Percentiles rank a stretch among this genome's conserved stretches.
Evolutionary conservation across 768 basidiomycete species (phyloP).

Genomic region (Leccinum broughii): DNA sequence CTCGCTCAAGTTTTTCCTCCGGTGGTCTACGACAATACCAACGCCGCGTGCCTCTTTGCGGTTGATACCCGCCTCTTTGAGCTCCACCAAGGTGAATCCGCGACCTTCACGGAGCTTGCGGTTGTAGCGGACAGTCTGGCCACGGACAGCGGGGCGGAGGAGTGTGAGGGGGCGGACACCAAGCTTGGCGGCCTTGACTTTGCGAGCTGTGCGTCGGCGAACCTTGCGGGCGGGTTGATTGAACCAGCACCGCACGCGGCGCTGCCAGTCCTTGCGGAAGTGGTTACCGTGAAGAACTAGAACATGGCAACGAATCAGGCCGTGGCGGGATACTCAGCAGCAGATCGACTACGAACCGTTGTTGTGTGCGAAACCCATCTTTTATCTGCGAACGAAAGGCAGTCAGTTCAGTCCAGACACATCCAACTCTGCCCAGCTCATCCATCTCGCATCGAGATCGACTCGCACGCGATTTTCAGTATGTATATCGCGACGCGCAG

Average conservation of each 20-base stretch:
- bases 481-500: not conserved
- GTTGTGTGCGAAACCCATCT: constrained; percentile 39
- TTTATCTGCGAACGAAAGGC: constrained; percentile 25
- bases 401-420: constrained; percentile 19
- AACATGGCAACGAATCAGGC: constrained; percentile 14
- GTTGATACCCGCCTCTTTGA: constrained; percentile 94
- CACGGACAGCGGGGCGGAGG: constrained; percentile 96
- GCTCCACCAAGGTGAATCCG: constrained; percentile 91
- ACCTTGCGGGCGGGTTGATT: constrained; percentile 99
- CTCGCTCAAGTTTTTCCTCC: constrained; percentile 94
- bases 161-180: constrained; percentile 90
- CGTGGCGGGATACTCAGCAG: constrained; percentile 28
- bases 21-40: constrained; percentile 95
- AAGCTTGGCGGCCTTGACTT: constrained; percentile 84
- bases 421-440: constrained; percentile 22
- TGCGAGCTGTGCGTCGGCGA: constrained; percentile 89
- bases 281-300: constrained; percentile 90
- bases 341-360: constrained; percentile 27
- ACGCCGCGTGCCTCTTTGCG: constrained; percentile 90
- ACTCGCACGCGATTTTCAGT: constrained; percentile 2
- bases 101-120: constrained; percentile 95
- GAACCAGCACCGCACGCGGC: constrained; percentile 96
- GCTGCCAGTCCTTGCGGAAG: constrained; percentile 99
- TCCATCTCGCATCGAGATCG: constrained; percentile 21
- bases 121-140: constrained; percentile 97